These are phyloP conservation scores for Fraxinus cuspidata DNA, from an alignment of 257 asterid genomes.

Conservation along the genomic window DNA sequence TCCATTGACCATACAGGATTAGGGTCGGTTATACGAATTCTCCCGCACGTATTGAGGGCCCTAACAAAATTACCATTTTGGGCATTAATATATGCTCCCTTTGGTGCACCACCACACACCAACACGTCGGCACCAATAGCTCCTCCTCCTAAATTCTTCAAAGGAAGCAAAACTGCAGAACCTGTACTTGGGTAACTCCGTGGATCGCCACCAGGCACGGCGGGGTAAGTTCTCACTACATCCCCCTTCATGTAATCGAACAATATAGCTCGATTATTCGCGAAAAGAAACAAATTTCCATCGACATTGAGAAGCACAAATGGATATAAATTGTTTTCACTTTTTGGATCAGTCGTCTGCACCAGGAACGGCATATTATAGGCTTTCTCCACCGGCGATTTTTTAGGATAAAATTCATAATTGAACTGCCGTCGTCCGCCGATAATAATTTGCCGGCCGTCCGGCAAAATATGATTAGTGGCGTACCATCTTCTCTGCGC, in stretches of 20 bases:
- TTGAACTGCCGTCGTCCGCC: constrained; percentile 30
- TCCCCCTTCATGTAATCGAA: constrained; percentile 2
- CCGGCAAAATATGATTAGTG: constrained; percentile 33
- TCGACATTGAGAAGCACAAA: constrained; percentile 36
- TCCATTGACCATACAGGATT: constrained; percentile 32
- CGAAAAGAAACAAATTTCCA: constrained; percentile 32
- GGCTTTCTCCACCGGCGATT: not conserved
- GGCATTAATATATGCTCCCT: constrained; percentile 27
- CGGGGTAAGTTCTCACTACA: constrained; percentile 23
- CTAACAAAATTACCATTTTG: constrained; percentile 11
- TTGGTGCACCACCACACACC: constrained; percentile 46
- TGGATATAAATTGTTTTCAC: constrained; percentile 35
- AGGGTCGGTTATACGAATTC: constrained; percentile 26
- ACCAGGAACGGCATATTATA: constrained; percentile 28
- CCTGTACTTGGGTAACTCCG: constrained; percentile 37
- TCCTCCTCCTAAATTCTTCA: constrained; percentile 21
- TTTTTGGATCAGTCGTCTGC: constrained; percentile 26
- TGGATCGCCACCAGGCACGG: constrained; percentile 27
- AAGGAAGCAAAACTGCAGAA: constrained; percentile 38
- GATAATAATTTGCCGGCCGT: constrained; percentile 30
- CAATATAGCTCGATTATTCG: constrained; percentile 31
- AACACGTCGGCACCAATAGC: constrained; percentile 25
- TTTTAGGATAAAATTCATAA: constrained; percentile 31
- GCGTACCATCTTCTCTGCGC: constrained; percentile 34
- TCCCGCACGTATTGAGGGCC: constrained; percentile 28